Conservation (phyloP, 164 flowering plant genomes). For the Aristolochia fimbriata region DNA sequence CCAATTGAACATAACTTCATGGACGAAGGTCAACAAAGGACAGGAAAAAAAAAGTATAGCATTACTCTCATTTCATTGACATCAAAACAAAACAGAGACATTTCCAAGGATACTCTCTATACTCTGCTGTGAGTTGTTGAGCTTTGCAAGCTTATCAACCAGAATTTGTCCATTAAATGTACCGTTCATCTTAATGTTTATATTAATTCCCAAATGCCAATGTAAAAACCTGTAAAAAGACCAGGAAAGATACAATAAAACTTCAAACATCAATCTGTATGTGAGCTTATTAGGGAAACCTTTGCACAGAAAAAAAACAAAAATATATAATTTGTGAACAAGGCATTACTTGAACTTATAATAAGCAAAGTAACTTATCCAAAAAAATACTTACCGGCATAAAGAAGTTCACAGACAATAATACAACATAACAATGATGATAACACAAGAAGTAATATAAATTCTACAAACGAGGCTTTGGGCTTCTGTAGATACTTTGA, state of each 20-base stretch:
- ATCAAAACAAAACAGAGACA: background rate
- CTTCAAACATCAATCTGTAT: background rate
- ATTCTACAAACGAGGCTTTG: too few species aligned
- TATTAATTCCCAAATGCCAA: background rate
- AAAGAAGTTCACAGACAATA: too few species aligned
- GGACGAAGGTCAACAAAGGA: too few species aligned
- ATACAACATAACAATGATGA: too few species aligned
- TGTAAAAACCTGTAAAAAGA: background rate
- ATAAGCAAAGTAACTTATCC: background rate
- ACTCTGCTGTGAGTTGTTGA: slow-evolving; percentile 80
- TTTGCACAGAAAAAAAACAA: too few species aligned
- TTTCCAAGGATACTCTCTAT: slow-evolving; percentile 81
- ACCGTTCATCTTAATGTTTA: slow-evolving; percentile 39
- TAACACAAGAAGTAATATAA: too few species aligned
- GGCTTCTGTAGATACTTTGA: too few species aligned
- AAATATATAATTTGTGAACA: background rate
- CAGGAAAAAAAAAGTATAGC: too few species aligned
- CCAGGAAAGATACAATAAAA: background rate
- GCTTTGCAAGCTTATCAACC: slow-evolving; percentile 80
- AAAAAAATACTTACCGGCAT: too few species aligned
- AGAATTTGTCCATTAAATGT: slow-evolving; percentile 79
- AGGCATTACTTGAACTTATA: background rate
- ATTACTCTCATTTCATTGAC: background rate
- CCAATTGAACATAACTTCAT: too few species aligned
- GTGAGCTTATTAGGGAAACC: too few species aligned